Conservation (phyloP, 1,284 basidiomycete genomes). For the Cerioporus squamosus region DNA sequence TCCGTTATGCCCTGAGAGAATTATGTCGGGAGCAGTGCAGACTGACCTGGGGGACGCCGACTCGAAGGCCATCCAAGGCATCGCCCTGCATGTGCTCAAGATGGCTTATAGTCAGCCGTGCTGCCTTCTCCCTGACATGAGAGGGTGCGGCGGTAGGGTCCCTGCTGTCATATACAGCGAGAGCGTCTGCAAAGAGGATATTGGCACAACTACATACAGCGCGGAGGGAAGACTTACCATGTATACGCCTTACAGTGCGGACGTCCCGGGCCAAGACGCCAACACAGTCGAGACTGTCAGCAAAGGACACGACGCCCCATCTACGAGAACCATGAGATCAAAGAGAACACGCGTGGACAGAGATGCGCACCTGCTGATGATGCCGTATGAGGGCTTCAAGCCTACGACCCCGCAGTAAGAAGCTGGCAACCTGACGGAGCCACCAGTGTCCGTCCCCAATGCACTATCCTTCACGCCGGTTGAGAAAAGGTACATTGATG, state of each 20-base stretch:
- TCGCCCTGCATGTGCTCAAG: conserved; percentile 18
- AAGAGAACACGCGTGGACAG: background rate
- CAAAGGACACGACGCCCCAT: conserved; percentile 92
- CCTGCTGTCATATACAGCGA: conserved; percentile 68
- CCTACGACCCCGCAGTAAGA: conserved; percentile 94
- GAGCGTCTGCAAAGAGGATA: conserved; percentile 48
- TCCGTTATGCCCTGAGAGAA: background rate
- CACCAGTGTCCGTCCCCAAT: conserved; percentile 94
- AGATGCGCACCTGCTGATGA: conserved; percentile 74
- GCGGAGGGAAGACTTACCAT: conserved; percentile 58
- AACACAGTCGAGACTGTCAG: conserved; percentile 94
- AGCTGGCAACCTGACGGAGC: conserved; percentile 91
- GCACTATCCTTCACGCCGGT: conserved; percentile 56
- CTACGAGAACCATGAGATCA: conserved; percentile 42
- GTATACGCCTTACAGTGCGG: conserved; percentile 54
- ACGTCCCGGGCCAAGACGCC: conserved; percentile 77
- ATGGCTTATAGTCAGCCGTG: conserved; percentile 16
- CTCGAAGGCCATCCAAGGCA: conserved; percentile 49
- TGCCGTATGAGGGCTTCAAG: conserved; percentile 93
- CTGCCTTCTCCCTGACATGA: conserved; percentile 43
- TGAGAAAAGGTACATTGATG: background rate
- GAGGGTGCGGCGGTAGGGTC: conserved; percentile 79
- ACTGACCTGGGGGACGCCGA: conserved; percentile 58
- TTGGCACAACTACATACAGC: background rate
- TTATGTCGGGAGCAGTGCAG: conserved; percentile 29